Percentiles rank a stretch among this genome's conserved stretches.
Evolutionary conservation across 306 rosid genomes (phyloP).

Genomic region (Dalbergia oliveri): DNA sequence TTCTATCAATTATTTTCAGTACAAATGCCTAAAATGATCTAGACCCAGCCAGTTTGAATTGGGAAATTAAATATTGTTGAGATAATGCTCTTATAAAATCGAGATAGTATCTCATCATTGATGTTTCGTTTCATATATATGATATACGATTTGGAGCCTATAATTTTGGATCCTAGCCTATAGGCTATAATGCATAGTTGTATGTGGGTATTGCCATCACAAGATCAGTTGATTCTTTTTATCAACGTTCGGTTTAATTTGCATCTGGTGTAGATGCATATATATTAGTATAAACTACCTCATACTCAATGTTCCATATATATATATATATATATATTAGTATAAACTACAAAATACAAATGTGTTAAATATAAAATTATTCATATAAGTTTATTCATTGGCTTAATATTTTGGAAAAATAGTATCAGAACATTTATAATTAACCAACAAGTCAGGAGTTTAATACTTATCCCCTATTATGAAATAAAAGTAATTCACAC

Average conservation of each 20-base stretch:
- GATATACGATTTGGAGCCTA: not conserved
- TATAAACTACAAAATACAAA: no score
- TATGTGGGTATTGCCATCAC: slow-evolving; percentile 12
- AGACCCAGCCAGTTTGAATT: not conserved
- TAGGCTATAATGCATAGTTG: not conserved
- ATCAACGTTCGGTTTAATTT: not conserved
- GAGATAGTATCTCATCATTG: not conserved
- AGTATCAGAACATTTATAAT: no score
- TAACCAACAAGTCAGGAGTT: no score
- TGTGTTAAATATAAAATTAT: no score
- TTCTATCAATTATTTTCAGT: not conserved
- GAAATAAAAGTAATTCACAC: no score
- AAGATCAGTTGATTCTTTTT: slow-evolving; percentile 8
- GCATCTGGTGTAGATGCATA: slow-evolving; percentile 33
- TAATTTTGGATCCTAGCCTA: not conserved
- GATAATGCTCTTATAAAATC: not conserved
- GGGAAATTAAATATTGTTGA: not conserved
- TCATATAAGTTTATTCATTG: no score
- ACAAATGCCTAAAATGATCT: not conserved
- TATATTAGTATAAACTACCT: not conserved
- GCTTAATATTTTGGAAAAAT: no score
- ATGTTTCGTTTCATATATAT: not conserved
- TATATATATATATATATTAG: no score
- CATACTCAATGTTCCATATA: not conserved
- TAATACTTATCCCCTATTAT: no score